Conservation (phyloP, 2,329 filamentous ascomycete species). For the Xylaria sp. region DNA sequence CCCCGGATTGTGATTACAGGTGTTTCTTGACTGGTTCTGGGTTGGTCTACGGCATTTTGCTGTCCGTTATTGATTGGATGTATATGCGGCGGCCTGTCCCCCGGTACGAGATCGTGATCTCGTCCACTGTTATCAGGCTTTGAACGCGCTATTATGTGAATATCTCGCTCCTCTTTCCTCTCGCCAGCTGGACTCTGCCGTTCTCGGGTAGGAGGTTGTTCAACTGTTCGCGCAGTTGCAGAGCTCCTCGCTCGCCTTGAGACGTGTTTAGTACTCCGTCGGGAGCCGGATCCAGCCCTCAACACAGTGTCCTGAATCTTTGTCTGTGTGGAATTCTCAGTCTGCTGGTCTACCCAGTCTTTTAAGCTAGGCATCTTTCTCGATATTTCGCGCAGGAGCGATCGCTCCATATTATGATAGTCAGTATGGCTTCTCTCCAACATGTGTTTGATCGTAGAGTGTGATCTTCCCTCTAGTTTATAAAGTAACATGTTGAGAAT, state of each 20-base stretch:
- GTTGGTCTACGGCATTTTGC: background rate
- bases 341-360: conserved; percentile 28
- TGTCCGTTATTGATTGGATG: background rate
- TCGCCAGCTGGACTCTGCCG: background rate
- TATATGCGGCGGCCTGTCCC: background rate
- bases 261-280: background rate
- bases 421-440: conserved; percentile 32
- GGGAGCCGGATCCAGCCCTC: conserved; percentile 1
- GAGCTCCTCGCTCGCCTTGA: conserved; percentile 10
- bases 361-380: conserved; percentile 32
- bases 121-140: background rate
- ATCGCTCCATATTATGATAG: conserved; percentile 32
- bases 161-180: background rate
- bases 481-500: conserved; percentile 36
- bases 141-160: background rate
- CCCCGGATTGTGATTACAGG: background rate
- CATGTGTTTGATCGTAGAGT: conserved; percentile 26
- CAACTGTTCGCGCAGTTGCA: background rate
- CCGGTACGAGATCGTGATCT: background rate
- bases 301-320: conserved; percentile 6
- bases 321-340: background rate
- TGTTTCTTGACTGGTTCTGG: conserved; percentile 2
- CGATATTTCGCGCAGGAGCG: conserved; percentile 30
- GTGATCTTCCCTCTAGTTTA: conserved; percentile 31
- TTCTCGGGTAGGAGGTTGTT: background rate